A percentile compares a stretch with the other conserved stretches of the same genome.
Evolutionary conservation across 2,329 filamentous ascomycete species (phyloP).

Genomic region (Diplodia seriata): DNA sequence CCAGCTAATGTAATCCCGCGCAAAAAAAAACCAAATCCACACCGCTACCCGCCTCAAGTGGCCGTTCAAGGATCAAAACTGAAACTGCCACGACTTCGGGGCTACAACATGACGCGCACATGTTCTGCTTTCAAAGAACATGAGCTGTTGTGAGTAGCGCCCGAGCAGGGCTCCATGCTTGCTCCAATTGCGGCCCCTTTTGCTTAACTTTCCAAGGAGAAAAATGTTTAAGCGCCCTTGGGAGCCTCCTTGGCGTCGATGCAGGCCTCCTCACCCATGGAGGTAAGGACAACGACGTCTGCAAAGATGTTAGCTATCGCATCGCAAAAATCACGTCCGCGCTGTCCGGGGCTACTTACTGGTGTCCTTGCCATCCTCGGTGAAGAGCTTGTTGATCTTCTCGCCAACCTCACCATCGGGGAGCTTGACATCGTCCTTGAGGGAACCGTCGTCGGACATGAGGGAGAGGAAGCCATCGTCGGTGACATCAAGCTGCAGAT

Average conservation of each 20-base stretch:
- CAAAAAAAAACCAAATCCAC: slow-evolving; percentile 32
- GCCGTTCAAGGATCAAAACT: slow-evolving; percentile 31
- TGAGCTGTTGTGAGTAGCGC: slow-evolving; percentile 1
- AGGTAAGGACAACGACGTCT: slow-evolving; percentile 91
- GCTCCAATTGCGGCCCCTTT: slow-evolving; percentile 9
- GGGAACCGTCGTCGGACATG: slow-evolving; percentile 83
- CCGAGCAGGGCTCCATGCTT: slow-evolving; percentile 28
- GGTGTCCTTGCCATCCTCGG: slow-evolving; percentile 85
- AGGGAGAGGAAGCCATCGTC: slow-evolving; percentile 96
- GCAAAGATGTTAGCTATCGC: slow-evolving; percentile 35
- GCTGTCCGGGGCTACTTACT: slow-evolving; percentile 68
- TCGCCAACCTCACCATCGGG: slow-evolving; percentile 89
- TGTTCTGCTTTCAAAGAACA: slow-evolving; percentile 22
- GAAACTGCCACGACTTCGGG: slow-evolving; percentile 20
- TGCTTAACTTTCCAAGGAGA: slow-evolving; percentile 28
- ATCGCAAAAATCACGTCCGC: slow-evolving; percentile 16
- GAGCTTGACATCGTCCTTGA: slow-evolving; percentile 94
- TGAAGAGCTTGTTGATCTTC: slow-evolving; percentile 83
- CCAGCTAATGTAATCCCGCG: slow-evolving; percentile 26
- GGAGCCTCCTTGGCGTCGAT: slow-evolving; percentile 96
- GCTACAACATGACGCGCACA: slow-evolving; percentile 15
- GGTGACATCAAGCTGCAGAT: slow-evolving; percentile 82
- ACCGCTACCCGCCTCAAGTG: slow-evolving; percentile 4
- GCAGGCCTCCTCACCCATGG: slow-evolving; percentile 94
- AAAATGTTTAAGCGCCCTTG: slow-evolving; percentile 40